Conservation (phyloP, 2,329 filamentous ascomycete species). For the Pezicula rhizophila region DNA sequence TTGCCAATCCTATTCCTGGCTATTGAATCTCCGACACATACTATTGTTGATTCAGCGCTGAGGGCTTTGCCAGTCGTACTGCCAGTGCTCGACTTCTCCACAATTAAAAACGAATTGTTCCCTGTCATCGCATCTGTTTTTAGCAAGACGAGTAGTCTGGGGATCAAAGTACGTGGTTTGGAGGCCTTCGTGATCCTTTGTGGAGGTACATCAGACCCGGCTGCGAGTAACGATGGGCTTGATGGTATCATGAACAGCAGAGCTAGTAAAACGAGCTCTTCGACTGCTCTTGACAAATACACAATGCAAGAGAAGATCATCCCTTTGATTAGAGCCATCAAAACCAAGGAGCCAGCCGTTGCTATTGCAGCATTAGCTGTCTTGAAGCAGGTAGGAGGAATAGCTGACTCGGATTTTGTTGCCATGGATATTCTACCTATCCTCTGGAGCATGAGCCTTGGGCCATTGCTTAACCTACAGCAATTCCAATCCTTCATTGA, state of each 20-base stretch:
- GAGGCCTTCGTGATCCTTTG: conserved; percentile 88
- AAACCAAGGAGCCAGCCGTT: conserved; percentile 94
- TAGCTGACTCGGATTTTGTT: conserved; percentile 83
- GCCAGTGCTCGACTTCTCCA: conserved; percentile 88
- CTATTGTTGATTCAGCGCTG: conserved; percentile 79
- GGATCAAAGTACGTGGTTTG: conserved; percentile 87
- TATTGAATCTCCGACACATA: conserved; percentile 83
- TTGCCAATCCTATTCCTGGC: conserved; percentile 79
- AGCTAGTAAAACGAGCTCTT: conserved; percentile 50
- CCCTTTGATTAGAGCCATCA: conserved; percentile 84
- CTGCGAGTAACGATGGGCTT: conserved; percentile 60
- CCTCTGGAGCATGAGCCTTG: conserved; percentile 86
- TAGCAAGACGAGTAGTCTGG: conserved; percentile 84
- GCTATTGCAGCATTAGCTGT: conserved; percentile 91
- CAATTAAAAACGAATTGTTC: conserved; percentile 94
- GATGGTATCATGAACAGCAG: conserved; percentile 58
- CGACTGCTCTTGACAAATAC: conserved; percentile 88
- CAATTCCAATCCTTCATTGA: conserved; percentile 90
- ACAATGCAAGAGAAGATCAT: conserved; percentile 98
- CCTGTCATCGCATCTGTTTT: conserved; percentile 88
- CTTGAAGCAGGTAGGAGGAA: conserved; percentile 72
- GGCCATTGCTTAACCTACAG: conserved; percentile 77
- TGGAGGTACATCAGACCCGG: conserved; percentile 58
- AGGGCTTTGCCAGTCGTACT: conserved; percentile 74
- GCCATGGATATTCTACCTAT: conserved; percentile 87